These are phyloP conservation scores for Fraxinus floribunda DNA, from an alignment of 305 asterid species.

Conservation along the genomic window DNA sequence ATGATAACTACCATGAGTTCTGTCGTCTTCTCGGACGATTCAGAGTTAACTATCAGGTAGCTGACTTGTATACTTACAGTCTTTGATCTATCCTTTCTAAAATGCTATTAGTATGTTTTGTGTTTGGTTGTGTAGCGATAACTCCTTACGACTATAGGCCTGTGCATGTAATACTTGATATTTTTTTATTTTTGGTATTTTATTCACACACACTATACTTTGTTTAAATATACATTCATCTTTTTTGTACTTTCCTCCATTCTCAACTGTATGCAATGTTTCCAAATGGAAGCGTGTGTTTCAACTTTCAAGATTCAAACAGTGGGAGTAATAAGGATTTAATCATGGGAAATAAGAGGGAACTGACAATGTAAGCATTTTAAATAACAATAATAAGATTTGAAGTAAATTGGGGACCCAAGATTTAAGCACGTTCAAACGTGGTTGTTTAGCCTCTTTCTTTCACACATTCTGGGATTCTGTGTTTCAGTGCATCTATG, in stretches of 20 bases:
- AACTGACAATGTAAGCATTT: background rate
- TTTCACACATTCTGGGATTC: background rate
- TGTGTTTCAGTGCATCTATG: background rate
- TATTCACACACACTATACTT: background rate
- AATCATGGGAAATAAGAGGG: background rate
- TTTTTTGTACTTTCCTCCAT: background rate
- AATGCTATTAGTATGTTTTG: slow-evolving; percentile 11
- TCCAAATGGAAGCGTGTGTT: background rate
- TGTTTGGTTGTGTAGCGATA: background rate
- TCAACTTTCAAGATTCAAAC: background rate
- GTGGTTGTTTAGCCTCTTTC: background rate
- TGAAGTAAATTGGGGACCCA: background rate
- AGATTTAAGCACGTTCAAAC: background rate
- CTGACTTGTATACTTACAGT: slow-evolving; percentile 12
- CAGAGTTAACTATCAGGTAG: slow-evolving; percentile 93
- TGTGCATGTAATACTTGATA: background rate
- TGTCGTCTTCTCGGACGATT: slow-evolving; percentile 99
- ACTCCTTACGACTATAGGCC: background rate
- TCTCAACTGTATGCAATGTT: background rate
- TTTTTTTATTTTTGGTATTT: background rate
- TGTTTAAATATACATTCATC: background rate
- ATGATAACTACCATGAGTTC: slow-evolving; percentile 97
- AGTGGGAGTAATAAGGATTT: background rate
- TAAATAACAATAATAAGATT: background rate
- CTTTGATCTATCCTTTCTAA: slow-evolving; percentile 24